These are phyloP conservation scores for Aspergillus sp. DNA, from an alignment of 2,329 filamentous ascomycete genomes.

Conservation along the genomic window DNA sequence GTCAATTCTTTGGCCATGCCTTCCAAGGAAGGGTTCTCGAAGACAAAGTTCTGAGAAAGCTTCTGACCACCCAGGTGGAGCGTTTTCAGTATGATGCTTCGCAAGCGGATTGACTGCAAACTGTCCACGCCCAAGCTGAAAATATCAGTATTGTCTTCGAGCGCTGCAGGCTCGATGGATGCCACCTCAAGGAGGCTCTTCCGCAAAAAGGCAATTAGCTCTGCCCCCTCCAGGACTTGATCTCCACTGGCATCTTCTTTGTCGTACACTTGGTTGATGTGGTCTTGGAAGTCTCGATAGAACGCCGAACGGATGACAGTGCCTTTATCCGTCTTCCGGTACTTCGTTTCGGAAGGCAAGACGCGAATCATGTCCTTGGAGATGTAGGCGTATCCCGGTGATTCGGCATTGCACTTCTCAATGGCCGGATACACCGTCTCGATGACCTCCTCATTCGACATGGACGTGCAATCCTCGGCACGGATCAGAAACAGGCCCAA, in stretches of 20 bases:
- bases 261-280: conserved; percentile 20
- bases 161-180: neutral
- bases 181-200: conserved; percentile 35
- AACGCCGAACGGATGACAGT: conserved; percentile 24
- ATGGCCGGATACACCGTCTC: conserved; percentile 51
- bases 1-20: conserved; percentile 19
- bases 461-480: conserved; percentile 37
- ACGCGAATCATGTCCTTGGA: conserved; percentile 23
- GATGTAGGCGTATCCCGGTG: conserved; percentile 39
- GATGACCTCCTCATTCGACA: conserved; percentile 49
- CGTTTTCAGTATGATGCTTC: conserved; percentile 15
- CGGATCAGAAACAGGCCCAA: conserved; percentile 58
- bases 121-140: conserved; percentile 23
- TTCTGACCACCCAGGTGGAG: conserved; percentile 13
- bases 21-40: conserved; percentile 19
- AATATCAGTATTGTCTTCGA: conserved; percentile 16
- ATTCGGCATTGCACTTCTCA: conserved; percentile 50
- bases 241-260: conserved; percentile 11
- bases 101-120: conserved; percentile 21
- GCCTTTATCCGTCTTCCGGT: conserved; percentile 23
- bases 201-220: conserved; percentile 15
- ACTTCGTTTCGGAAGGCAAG: conserved; percentile 15
- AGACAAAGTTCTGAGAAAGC: conserved; percentile 20
- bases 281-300: conserved; percentile 19
- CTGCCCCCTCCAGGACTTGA: conserved; percentile 12